Evolutionary conservation across 257 asterid species (phyloP), one percentile per base, ranked within the genome.

Genomic region (Plantago ovata): DNA sequence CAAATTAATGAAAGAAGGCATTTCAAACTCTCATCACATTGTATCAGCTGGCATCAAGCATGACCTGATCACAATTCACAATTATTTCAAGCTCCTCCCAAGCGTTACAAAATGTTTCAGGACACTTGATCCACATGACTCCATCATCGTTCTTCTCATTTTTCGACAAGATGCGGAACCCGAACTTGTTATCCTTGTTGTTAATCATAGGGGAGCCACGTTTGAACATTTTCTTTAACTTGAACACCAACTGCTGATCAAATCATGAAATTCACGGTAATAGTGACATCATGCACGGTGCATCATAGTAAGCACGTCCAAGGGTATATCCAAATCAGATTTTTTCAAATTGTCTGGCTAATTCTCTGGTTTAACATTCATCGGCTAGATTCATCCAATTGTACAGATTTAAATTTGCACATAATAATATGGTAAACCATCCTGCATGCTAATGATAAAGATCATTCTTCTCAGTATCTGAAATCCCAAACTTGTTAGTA

Each of bases 21-120:
- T 50, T 67, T 59, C 18, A 85, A 58, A 11, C 62, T 75, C 42
- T 85, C 81, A 38, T 82, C 72, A 61, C 78, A 39, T 46, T 82
- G 86, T 75, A 51, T 85, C 94, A 6, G 94, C 58, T 15, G 94
- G 94, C 1, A 87, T 85, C 94, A 85, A 82, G 80, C 94, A 85
- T 44, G 94, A 85, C 1, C 94, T 91, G 60, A 85, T 78, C 7
- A 85, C 91, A 11, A 85, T 84, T 66, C 10, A 82, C 91, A 62
- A 75, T 72, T 6, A 53, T 75, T 43, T 77, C 94, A 19, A 82
- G 73, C 67, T 85, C 94, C 62, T 85, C 94, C 94, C 90, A 82
- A 7, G 87, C 90, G 63, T 85, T 85, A 63, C 94, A 85, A n/a
- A 85, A 85, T 0, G 85, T 75, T 20, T 80, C 81, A 9, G 58